Percentiles rank a stretch among this genome's conserved stretches.
phyloP scores from a whole-genome alignment of 371 early-diverging fungal genomes.

The Mucor mucedo region DNA sequence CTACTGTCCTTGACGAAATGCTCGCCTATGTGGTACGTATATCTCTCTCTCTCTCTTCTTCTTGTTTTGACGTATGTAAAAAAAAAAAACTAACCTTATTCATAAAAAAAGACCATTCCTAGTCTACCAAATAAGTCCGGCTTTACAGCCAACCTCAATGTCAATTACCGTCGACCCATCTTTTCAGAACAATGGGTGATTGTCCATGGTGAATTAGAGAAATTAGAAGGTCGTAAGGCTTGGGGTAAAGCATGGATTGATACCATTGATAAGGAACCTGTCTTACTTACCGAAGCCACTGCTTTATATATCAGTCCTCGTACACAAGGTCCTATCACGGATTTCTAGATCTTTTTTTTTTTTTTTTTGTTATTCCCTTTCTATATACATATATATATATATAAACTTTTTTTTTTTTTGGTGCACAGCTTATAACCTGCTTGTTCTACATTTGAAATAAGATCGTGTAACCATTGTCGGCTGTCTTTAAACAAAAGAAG shows the following conservation, averaged over 20 bases:
- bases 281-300: constrained; percentile 66
- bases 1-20: constrained; percentile 73
- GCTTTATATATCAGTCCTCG: constrained; percentile 72
- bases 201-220: constrained; percentile 63
- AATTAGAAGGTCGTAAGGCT: constrained; percentile 76
- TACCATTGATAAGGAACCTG: constrained; percentile 48
- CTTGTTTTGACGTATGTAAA: neutral
- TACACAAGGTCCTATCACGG: constrained; percentile 30
- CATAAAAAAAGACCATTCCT: constrained; percentile 48
- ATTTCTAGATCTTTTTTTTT: neutral
- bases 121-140: constrained; percentile 69
- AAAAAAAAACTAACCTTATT: too few relatives aligned
- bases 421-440: too few relatives aligned
- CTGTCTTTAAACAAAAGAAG: too few relatives aligned
- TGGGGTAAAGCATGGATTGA: constrained; percentile 67
- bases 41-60: neutral
- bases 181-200: constrained; percentile 71
- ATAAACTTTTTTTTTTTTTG: neutral
- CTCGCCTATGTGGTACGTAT: constrained; percentile 61
- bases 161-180: constrained; percentile 76
- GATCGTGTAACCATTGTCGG: too few relatives aligned
- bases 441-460: too few relatives aligned
- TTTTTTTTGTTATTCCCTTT: too few relatives aligned
- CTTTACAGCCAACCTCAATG: constrained; percentile 77
- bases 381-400: neutral